Conservation (phyloP, 768 basidiomycete species). For the Auricularia auricula-judae region DNA sequence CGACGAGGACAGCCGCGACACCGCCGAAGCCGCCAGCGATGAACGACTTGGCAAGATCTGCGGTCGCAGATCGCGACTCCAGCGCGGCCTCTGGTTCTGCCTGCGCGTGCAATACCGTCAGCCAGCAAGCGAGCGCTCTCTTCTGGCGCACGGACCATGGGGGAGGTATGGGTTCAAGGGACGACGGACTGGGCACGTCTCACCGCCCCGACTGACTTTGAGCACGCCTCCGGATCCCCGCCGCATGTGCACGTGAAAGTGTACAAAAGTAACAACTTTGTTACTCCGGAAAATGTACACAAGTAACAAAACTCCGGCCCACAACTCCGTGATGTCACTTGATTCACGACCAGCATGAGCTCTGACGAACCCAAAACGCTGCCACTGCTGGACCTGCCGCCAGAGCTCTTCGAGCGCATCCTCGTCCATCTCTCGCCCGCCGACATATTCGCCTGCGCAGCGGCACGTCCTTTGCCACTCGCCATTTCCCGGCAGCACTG, state of each 20-base stretch:
- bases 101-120: background rate
- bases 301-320: too few relatives aligned
- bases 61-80: slow-evolving; percentile 16
- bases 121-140: background rate
- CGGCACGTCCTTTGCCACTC: background rate
- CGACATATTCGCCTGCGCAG: background rate
- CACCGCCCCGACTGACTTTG: too few relatives aligned
- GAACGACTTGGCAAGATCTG: slow-evolving; percentile 65
- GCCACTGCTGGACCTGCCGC: background rate
- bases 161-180: background rate
- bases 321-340: background rate
- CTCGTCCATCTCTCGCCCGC: background rate
- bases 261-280: too few relatives aligned
- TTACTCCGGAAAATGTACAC: too few relatives aligned
- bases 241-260: too few relatives aligned
- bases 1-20: slow-evolving; percentile 75
- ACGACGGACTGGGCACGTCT: background rate
- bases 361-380: background rate
- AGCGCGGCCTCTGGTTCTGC: background rate
- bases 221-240: too few relatives aligned
- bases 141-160: background rate
- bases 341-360: background rate
- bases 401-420: slow-evolving; percentile 1
- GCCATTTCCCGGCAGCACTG: background rate
- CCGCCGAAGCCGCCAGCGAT: slow-evolving; percentile 92